Conservation (phyloP, 768 basidiomycete species). For the Pleurotus sapidus region DNA sequence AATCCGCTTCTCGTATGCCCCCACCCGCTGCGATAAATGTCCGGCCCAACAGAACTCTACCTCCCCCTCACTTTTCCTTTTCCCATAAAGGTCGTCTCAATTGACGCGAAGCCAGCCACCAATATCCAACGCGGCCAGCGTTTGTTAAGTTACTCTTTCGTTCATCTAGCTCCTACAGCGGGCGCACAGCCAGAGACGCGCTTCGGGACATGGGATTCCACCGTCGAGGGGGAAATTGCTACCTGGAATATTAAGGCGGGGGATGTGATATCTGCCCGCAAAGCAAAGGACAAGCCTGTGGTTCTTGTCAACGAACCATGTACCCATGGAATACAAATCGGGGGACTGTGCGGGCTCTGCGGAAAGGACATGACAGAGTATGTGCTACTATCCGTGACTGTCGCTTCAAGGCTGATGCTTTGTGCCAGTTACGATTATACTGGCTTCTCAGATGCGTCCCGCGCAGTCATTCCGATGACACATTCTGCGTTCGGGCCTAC, state of each 20-base stretch:
- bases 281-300: slow-evolving; percentile 57
- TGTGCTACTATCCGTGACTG: slow-evolving; percentile 23
- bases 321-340: slow-evolving; percentile 91
- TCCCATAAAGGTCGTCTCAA: slow-evolving; percentile 77
- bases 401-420: slow-evolving; percentile 2
- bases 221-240: slow-evolving; percentile 76
- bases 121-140: slow-evolving; percentile 68
- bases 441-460: slow-evolving; percentile 81
- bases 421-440: slow-evolving; percentile 71
- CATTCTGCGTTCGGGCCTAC: slow-evolving; percentile 90
- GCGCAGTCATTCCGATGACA: slow-evolving; percentile 91
- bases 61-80: slow-evolving; percentile 80
- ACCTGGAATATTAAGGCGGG: slow-evolving; percentile 68
- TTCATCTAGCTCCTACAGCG: slow-evolving; percentile 44
- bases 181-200: slow-evolving; percentile 59
- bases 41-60: slow-evolving; percentile 69
- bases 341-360: slow-evolving; percentile 90
- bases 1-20: too few relatives aligned
- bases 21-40: slow-evolving; percentile 28
- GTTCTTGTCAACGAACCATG: slow-evolving; percentile 85
- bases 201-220: slow-evolving; percentile 89
- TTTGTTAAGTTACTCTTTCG: slow-evolving; percentile 84
- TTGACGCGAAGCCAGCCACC: slow-evolving; percentile 47
- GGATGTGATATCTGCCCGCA: slow-evolving; percentile 58
- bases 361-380: slow-evolving; percentile 95